Evolutionary conservation across 208 protist genomes (phyloP).

Genomic region (Crithidia brevicula): DNA sequence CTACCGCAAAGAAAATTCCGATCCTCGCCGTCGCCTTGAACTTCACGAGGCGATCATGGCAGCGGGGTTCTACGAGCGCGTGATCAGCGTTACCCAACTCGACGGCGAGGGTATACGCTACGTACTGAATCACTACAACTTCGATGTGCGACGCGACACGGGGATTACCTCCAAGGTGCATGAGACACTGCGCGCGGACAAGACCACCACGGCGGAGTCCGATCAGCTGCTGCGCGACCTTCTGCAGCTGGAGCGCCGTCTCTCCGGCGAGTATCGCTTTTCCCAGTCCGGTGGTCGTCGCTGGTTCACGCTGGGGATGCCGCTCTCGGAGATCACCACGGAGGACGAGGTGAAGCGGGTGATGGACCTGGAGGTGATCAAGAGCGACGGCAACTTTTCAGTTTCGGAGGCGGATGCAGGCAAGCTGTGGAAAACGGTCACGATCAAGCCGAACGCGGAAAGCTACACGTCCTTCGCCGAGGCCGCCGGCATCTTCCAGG

Average conservation of each 20-base stretch:
- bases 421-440: slow-evolving; percentile 83
- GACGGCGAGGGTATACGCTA: slow-evolving; percentile 81
- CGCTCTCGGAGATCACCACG: slow-evolving; percentile 75
- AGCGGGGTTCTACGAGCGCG: slow-evolving; percentile 81
- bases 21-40: slow-evolving; percentile 74
- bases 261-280: slow-evolving; percentile 82
- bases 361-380: slow-evolving; percentile 71
- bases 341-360: slow-evolving; percentile 79
- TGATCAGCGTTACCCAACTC: slow-evolving; percentile 59
- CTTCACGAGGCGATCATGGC: slow-evolving; percentile 92
- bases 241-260: slow-evolving; percentile 80
- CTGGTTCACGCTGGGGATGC: slow-evolving; percentile 82
- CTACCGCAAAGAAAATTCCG: slow-evolving; percentile 58
- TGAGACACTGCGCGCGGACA: slow-evolving; percentile 52
- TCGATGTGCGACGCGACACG: slow-evolving; percentile 88
- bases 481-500: slow-evolving; percentile 41
- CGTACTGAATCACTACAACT: slow-evolving; percentile 91
- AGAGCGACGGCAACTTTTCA: slow-evolving; percentile 74
- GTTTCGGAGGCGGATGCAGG: slow-evolving; percentile 41
- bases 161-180: slow-evolving; percentile 75
- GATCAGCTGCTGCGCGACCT: slow-evolving; percentile 83
- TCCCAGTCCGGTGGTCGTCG: slow-evolving; percentile 61
- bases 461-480: slow-evolving; percentile 56
- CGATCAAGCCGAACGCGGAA: slow-evolving; percentile 61
- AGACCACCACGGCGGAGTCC: slow-evolving; percentile 62